These are phyloP conservation scores for Rhododendron ovatum DNA, from an alignment of 148 eudicot species.

Conservation along the genomic window DNA sequence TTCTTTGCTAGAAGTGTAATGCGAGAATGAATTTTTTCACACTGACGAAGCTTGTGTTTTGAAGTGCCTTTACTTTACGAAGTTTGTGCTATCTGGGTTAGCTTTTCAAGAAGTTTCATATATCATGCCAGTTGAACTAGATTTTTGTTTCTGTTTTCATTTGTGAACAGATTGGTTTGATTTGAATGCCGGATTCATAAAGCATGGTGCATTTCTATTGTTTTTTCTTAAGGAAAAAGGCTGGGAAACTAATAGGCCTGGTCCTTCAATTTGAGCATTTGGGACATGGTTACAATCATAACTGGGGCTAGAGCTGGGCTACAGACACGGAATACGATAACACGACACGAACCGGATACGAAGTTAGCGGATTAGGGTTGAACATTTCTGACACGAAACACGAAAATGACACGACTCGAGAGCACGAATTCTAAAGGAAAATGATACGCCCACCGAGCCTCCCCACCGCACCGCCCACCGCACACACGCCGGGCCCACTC, in stretches of 20 bases:
- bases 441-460: too few species aligned
- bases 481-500: too few species aligned
- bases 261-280: background rate
- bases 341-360: too few species aligned
- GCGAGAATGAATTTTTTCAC: background rate
- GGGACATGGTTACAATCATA: background rate
- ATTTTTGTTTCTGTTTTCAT: background rate
- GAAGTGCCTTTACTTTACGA: background rate
- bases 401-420: too few species aligned
- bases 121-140: background rate
- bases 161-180: background rate
- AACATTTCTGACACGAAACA: too few species aligned
- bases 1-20: background rate
- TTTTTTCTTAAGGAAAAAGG: background rate
- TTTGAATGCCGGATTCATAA: background rate
- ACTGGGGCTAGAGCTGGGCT: background rate
- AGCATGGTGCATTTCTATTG: background rate
- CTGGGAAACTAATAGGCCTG: background rate
- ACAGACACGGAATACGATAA: too few species aligned
- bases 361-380: too few species aligned
- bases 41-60: background rate
- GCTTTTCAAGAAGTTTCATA: background rate
- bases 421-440: too few species aligned
- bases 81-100: background rate
- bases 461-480: too few species aligned